Evolutionary conservation across 495 filamentous ascomycete species (phyloP).

Genomic region (Tuber melanosporum): DNA sequence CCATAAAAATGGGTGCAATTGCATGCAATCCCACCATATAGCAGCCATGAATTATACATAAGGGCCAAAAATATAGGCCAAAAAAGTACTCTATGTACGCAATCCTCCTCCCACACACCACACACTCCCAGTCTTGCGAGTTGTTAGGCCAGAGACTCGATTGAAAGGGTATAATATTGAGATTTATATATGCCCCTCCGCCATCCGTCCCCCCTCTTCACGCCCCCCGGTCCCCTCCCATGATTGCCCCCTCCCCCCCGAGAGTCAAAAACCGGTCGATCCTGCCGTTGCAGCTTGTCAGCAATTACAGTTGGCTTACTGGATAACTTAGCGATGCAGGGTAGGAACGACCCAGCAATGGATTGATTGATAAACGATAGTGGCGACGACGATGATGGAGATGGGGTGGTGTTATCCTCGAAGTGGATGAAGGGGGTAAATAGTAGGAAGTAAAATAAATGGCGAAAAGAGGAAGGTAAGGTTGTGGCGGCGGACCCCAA

Average conservation of each 20-base stretch:
- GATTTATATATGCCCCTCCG: background rate
- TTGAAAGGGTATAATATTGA: background rate
- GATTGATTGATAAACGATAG: background rate
- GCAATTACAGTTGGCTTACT: background rate
- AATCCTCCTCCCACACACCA: constrained; percentile 18
- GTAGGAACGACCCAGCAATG: background rate
- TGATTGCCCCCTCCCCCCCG: background rate
- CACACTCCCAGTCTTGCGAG: background rate
- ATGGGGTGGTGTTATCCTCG: background rate
- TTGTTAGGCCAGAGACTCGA: background rate
- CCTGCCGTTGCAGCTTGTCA: constrained; percentile 31
- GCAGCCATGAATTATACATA: constrained; percentile 28
- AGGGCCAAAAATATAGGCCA: constrained; percentile 13
- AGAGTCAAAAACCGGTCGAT: constrained; percentile 34
- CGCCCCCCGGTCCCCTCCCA: no score
- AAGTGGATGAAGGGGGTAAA: constrained; percentile 3
- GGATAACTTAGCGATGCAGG: background rate
- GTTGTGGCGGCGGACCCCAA: background rate
- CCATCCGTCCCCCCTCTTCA: background rate
- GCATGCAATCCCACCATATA: constrained; percentile 33
- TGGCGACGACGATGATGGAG: background rate
- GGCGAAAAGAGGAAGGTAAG: background rate
- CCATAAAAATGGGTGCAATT: background rate
- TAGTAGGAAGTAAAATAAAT: background rate
- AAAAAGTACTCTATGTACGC: constrained; percentile 29